Conservation (phyloP, 2,329 filamentous ascomycete species). For the Colletotrichum horii region DNA sequence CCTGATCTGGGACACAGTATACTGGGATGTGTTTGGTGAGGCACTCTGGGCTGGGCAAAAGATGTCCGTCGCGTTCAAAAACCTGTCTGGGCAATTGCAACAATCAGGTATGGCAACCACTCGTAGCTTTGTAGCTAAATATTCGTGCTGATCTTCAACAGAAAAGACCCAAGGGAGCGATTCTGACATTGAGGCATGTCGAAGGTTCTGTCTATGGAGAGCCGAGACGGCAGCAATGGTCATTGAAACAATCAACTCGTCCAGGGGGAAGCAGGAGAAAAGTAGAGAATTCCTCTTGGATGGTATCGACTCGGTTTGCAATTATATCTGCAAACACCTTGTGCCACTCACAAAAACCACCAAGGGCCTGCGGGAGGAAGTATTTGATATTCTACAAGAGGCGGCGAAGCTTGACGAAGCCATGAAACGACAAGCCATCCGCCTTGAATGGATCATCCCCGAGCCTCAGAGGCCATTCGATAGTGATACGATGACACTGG, state of each 20-base stretch:
- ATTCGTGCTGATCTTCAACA: no score
- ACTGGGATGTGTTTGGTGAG: no score
- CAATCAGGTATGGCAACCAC: no score
- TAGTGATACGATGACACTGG: not conserved
- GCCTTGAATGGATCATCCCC: not conserved
- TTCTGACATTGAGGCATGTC: not conserved
- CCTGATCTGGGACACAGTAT: no score
- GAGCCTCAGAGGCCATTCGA: rapidly evolving
- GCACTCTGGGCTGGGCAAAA: no score
- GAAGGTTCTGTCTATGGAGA: not conserved
- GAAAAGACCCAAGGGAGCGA: not conserved
- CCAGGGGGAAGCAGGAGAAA: not conserved
- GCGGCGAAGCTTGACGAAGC: not conserved
- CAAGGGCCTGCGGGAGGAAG: not conserved
- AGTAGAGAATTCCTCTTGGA: rapidly evolving
- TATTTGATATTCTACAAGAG: not conserved
- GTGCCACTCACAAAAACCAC: not conserved
- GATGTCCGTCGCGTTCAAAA: no score
- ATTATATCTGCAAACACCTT: rapidly evolving
- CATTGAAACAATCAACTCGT: not conserved
- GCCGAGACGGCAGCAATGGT: not conserved
- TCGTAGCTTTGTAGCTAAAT: no score
- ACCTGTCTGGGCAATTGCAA: no score
- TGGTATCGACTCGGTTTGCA: not conserved
- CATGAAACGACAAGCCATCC: not conserved